Evolutionary conservation across 352 stramenopile genomes (phyloP).

Genomic region (Phytophthora brassicae): DNA sequence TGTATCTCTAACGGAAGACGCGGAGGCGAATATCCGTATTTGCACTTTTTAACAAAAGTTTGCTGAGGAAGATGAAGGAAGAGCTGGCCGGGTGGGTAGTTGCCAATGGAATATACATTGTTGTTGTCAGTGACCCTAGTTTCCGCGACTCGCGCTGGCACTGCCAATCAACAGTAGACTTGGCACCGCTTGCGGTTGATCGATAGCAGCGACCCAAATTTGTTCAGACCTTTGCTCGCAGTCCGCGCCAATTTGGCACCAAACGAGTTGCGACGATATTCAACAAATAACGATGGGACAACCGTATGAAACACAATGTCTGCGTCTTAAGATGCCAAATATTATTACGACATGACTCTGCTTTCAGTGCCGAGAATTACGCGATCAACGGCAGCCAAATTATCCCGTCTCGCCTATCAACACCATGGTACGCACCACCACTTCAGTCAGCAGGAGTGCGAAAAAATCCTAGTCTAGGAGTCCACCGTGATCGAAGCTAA

Average conservation of each 20-base stretch:
- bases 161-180: no score
- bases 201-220: no score
- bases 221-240: no score
- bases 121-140: constrained; percentile 2
- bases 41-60: constrained; percentile 3
- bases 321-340: no score
- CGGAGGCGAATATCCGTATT: background rate
- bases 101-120: background rate
- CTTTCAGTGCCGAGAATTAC: constrained; percentile 69
- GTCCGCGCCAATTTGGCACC: no score
- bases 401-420: constrained; percentile 75
- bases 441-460: constrained; percentile 77
- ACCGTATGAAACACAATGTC: no score
- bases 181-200: no score
- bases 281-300: no score
- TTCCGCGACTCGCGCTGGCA: no score
- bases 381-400: constrained; percentile 81
- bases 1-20: background rate
- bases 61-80: background rate
- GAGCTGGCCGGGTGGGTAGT: constrained; percentile 7
- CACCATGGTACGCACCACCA: constrained; percentile 56
- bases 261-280: no score
- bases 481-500: constrained; percentile 46
- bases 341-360: no score
- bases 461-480: constrained; percentile 67